Base-by-base conservation (phyloP, 495 filamentous ascomycete species). In the Astrocystis sublimbata region DNA sequence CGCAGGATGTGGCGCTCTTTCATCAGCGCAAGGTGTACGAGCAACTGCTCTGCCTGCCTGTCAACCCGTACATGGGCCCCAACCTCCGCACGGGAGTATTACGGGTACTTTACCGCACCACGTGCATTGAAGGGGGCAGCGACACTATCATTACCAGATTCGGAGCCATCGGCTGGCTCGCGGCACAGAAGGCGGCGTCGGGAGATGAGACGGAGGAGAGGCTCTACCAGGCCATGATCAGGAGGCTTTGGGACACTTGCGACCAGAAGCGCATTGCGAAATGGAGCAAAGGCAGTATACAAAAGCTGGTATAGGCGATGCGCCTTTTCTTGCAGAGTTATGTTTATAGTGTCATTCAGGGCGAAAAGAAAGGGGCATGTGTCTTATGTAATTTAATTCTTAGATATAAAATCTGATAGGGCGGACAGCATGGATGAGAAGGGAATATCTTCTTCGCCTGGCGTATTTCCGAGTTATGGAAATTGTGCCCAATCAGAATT, bases 121-220 rank as follows among this genome's bases (percentile, higher is more conserved):
- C 86, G 0, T 81, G 82, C 23, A 87, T 96, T 21, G 86, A 88
- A 47, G 88, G 86, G 3, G 94, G 92, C 0, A 92, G 91, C 70
- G 90, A 88, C 23, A 97, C 92, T 12, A 76, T 97, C 40, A 88
- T 92, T 30, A 97, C 93, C 12, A 80, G 94, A 64, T 87, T 89
- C 23, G 93, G 90, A n/a, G 75, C 91, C 13, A 71, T 94, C 52
- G 88, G 83, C 58, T 98, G 93, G 92, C 81, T 96, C 30, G 79
- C 88, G 55, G 81, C 81, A 61, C 83, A 86, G 70, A 74, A 54
- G 67, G 77, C 57, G 70, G 71, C 41, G 13, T 72, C 62, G 24
- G 52, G 43, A 3, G 71, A 72, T 38, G 66, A 72, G 26, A 71
- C 66, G 1, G 83, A 88, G 60, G 78, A 79, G 28, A 75, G 68